Evolutionary conservation across 2,329 filamentous ascomycete species (phyloP), one percentile per base, ranked within the genome.

Genomic region (Paecilomyces sp.): DNA sequence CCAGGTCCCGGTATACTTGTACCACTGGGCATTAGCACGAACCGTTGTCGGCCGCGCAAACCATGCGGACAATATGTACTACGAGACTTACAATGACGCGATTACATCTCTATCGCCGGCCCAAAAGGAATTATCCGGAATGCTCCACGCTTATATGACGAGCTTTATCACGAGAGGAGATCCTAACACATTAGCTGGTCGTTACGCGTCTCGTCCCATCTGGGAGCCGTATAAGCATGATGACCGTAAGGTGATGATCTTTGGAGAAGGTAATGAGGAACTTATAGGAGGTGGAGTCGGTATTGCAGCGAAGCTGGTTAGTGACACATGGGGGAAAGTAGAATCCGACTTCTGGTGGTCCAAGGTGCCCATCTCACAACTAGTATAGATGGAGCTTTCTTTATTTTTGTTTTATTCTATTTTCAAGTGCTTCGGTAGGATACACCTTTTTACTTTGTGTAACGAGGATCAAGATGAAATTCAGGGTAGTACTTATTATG

Each of bases 21-120:
- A 84, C 61, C 80, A 82, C 66, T 83, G 83, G 83, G 82, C 82
- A 0, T 66, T 82, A 0, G 74, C 79, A 3, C 74, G 74, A 5
- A 77, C 73, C 0, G 65, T 80, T 0, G 63, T 77, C 12, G 74
- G 75, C 8, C 78, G 81, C 0, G 80, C 81, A 0, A 76, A 75
- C 15, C 81, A 83, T 60, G 80, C 66, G 0, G 79, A 81, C 58
- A 81, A 81, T 34, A 76, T 80, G 72, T 65, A 68, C 11, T 82
- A 82, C 58, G 81, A 83, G 66, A 74, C 72, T 1, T 78, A 71
- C 18, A 76, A 77, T 30, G 69, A 70, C 1, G 68, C 60, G 0
- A 72, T 78, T 0, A 63, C 71, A 0, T 65, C 59, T 0, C 61
- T 76, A 1, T 81, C 79, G 0, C 36, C 65, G 3, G 67, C 72